These are phyloP conservation scores for Colletotrichum viniferum DNA, from an alignment of 2,329 filamentous ascomycete species.

Conservation along the genomic window DNA sequence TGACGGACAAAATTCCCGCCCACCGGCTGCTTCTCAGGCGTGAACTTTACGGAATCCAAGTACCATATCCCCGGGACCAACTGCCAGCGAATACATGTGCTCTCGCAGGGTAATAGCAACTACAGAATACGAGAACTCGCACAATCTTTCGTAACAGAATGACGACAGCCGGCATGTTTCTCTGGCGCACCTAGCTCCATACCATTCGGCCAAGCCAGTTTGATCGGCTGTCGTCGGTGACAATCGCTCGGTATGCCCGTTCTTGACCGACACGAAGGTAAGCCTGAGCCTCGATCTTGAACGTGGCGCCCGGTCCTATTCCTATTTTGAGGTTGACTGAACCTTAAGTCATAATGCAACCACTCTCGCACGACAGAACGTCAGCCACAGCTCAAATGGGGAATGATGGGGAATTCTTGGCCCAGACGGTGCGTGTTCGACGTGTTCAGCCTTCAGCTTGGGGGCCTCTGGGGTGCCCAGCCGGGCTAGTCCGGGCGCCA, in stretches of 20 bases:
- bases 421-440: not conserved
- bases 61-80: not conserved
- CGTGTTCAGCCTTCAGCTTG: not conserved
- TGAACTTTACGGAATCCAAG: not conserved
- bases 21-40: not conserved
- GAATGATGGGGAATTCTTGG: not conserved
- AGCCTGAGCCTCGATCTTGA: not conserved
- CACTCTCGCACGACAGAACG: not conserved
- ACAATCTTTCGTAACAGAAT: not conserved
- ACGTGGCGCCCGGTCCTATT: not conserved
- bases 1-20: not conserved
- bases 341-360: not conserved
- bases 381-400: not conserved
- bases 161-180: not conserved
- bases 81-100: not conserved
- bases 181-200: not conserved
- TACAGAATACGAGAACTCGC: not conserved
- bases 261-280: not conserved
- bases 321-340: not conserved
- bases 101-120: not conserved
- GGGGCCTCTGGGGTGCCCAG: not conserved
- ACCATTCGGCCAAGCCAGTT: not conserved
- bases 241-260: not conserved
- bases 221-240: not conserved
- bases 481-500: conserved; percentile 2